Conservation (phyloP, 2,329 filamentous ascomycete species). For the Ophiognomonia clavigignenti-juglandacearum region DNA sequence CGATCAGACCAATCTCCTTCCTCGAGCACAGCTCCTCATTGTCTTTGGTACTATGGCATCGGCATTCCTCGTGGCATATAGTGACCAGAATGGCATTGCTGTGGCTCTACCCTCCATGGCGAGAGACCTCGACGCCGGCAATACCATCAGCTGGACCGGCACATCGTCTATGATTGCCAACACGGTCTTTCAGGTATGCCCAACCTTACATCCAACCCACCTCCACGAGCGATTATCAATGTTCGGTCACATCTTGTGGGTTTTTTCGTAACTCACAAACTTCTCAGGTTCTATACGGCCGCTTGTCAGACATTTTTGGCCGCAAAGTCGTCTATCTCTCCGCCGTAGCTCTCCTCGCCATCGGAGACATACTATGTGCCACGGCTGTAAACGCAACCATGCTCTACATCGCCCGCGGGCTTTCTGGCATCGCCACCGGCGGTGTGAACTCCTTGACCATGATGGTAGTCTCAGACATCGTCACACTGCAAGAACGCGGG, state of each 20-base stretch:
- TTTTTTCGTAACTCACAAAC: background rate
- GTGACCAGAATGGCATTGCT: slow-evolving; percentile 32
- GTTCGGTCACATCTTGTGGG: background rate
- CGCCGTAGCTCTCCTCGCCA: slow-evolving; percentile 23
- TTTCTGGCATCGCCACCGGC: slow-evolving; percentile 31
- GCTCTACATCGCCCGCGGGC: slow-evolving; percentile 30
- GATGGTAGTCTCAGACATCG: slow-evolving; percentile 34
- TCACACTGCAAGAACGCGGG: slow-evolving; percentile 29
- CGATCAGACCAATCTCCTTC: slow-evolving; percentile 30
- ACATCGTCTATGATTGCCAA: slow-evolving; percentile 33
- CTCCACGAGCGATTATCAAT: background rate
- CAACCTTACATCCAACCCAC: background rate
- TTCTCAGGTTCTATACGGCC: slow-evolving; percentile 26
- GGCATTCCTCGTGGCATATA: slow-evolving; percentile 28
- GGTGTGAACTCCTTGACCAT: slow-evolving; percentile 30
- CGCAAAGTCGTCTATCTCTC: slow-evolving; percentile 28
- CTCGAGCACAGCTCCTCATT: slow-evolving; percentile 25
- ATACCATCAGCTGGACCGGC: slow-evolving; percentile 30
- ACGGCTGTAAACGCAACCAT: slow-evolving; percentile 26
- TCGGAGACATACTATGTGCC: slow-evolving; percentile 28
- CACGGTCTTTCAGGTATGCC: slow-evolving; percentile 26
- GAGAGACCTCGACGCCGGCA: slow-evolving; percentile 24
- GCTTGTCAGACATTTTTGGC: slow-evolving; percentile 17
- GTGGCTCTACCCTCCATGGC: slow-evolving; percentile 33
- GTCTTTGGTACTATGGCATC: slow-evolving; percentile 25